A percentile compares a stretch with the other conserved stretches of the same genome.
phyloP scores from a whole-genome alignment of 805 yeast species.

The Myxozyma kluyveri region DNA sequence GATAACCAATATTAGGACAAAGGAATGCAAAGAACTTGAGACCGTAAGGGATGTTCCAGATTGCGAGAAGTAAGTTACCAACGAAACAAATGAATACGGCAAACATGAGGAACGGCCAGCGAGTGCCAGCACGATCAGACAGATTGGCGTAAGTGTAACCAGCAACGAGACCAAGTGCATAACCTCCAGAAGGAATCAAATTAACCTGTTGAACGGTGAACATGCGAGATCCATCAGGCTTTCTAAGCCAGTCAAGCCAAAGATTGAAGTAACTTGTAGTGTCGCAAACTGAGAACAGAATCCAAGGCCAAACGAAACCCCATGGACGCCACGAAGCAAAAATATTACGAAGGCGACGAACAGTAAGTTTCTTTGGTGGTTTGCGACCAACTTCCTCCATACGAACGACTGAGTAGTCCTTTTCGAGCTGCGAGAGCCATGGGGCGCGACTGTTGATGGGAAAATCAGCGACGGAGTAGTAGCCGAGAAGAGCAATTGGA shows the following conservation, averaged over 20 bases:
- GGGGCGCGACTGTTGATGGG: constrained; percentile 21
- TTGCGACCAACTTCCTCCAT: constrained; percentile 28
- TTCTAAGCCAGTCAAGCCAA: too few species aligned
- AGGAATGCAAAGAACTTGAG: constrained; percentile 14
- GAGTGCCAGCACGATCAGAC: constrained; percentile 36
- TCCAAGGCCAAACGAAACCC: constrained; percentile 24
- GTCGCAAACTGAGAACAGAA: constrained; percentile 15
- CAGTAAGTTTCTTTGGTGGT: constrained; percentile 20
- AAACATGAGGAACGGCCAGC: constrained; percentile 33
- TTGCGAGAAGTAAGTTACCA: constrained; percentile 18
- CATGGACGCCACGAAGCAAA: constrained; percentile 24
- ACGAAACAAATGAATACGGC: constrained; percentile 16
- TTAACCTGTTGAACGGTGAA: constrained; percentile 36
- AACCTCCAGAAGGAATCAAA: constrained; percentile 39
- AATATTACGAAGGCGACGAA: constrained; percentile 2
- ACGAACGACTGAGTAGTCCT: constrained; percentile 20
- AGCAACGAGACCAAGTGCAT: constrained; percentile 35
- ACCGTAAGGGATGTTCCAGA: constrained; percentile 19
- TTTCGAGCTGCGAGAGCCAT: constrained; percentile 15
- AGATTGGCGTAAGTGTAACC: constrained; percentile 35
- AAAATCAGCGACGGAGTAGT: constrained; percentile 22
- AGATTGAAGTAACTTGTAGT: constrained; percentile 28
- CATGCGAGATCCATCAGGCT: not conserved
- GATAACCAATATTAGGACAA: constrained; percentile 3
- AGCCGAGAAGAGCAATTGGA: constrained; percentile 42